Conservation (phyloP, 106 monocot genomes). For the Phalaenopsis equestris region DNA sequence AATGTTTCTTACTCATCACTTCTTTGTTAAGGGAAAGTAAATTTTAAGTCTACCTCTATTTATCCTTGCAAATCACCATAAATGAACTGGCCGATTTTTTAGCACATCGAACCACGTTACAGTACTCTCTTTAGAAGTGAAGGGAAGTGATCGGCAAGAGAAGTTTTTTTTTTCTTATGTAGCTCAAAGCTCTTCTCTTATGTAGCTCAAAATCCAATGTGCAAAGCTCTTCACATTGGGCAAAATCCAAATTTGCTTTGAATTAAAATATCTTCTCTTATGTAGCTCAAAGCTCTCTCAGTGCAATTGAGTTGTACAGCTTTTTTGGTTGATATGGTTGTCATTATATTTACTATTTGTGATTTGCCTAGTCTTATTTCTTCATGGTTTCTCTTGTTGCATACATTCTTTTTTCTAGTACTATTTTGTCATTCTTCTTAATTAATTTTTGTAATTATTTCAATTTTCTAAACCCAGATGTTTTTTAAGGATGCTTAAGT, state of each 20-base stretch:
- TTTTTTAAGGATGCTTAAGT: no score
- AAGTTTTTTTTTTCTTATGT: background rate
- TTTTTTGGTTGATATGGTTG: background rate
- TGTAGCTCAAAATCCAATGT: no score
- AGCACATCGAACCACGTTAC: background rate
- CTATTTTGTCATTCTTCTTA: no score
- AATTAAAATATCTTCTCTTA: background rate
- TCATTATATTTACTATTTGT: background rate
- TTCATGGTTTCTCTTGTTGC: background rate
- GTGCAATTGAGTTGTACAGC: background rate
- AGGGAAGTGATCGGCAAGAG: background rate
- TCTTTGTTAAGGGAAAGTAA: background rate
- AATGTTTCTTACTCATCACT: background rate
- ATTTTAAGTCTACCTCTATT: background rate
- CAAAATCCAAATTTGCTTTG: background rate
- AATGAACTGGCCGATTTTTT: background rate
- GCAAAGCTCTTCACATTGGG: background rate
- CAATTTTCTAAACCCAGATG: no score
- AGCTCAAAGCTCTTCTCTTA: no score
- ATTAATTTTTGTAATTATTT: no score
- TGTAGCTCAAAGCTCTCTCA: background rate
- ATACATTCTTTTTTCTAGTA: no score
- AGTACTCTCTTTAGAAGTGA: background rate
- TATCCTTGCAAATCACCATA: background rate
- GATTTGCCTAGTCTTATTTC: background rate